Percentiles rank a stretch among this genome's conserved stretches.
Evolutionary conservation across 352 stramenopile species (phyloP).

Genomic region (Bremia lactucae): DNA sequence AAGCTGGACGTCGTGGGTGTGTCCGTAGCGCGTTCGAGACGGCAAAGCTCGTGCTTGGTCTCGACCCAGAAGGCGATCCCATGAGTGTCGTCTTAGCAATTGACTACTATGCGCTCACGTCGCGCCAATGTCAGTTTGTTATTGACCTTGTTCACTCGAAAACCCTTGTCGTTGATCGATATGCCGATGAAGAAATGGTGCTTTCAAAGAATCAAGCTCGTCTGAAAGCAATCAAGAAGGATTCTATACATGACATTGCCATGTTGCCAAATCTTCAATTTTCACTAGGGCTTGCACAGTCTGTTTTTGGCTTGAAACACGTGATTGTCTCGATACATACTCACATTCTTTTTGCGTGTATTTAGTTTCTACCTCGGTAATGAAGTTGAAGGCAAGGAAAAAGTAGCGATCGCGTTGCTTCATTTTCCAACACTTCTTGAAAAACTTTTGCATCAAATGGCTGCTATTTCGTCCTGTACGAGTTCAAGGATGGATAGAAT

Average conservation of each 20-base stretch:
- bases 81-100: slow-evolving; percentile 73
- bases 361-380: slow-evolving; percentile 58
- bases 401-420: slow-evolving; percentile 45
- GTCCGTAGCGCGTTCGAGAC: slow-evolving; percentile 82
- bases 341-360: not conserved
- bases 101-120: slow-evolving; percentile 78
- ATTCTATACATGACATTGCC: slow-evolving; percentile 25
- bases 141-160: slow-evolving; percentile 53
- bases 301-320: slow-evolving; percentile 4
- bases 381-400: slow-evolving; percentile 42
- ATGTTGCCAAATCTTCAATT: slow-evolving; percentile 66
- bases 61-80: slow-evolving; percentile 70
- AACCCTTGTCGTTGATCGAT: slow-evolving; percentile 46
- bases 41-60: slow-evolving; percentile 53
- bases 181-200: slow-evolving; percentile 6
- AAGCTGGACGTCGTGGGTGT: slow-evolving; percentile 69
- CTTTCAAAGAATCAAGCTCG: slow-evolving; percentile 6
- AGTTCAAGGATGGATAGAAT: slow-evolving; percentile 1
- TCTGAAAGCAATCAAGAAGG: slow-evolving; percentile 13
- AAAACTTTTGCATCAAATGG: slow-evolving; percentile 66
- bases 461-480: slow-evolving; percentile 52
- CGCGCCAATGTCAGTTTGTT: slow-evolving; percentile 71
- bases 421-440: slow-evolving; percentile 63
- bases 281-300: slow-evolving; percentile 66
- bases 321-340: not conserved